phyloP scores from a whole-genome alignment of 768 basidiomycete species.

The Collybia nuda region DNA sequence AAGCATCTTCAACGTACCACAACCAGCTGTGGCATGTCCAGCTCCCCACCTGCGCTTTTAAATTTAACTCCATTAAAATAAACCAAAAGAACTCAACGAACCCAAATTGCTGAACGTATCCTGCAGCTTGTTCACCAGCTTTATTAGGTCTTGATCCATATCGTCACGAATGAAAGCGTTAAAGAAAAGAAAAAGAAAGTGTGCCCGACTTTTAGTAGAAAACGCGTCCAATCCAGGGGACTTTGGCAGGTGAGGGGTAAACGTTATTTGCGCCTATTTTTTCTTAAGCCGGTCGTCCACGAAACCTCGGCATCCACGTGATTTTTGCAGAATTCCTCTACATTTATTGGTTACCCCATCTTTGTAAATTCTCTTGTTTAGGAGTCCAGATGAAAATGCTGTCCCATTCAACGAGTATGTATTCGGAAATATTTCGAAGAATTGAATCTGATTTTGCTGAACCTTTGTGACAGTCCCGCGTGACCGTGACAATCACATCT shows the following conservation, averaged over 20 bases:
- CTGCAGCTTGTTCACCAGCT: slow-evolving; percentile 93
- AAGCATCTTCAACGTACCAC: slow-evolving; percentile 56
- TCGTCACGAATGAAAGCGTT: slow-evolving; percentile 2
- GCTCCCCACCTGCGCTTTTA: slow-evolving; percentile 66
- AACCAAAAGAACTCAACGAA: slow-evolving; percentile 35
- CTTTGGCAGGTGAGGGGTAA: background rate
- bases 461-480: too few species aligned
- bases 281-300: background rate
- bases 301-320: too few species aligned
- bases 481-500: too few species aligned
- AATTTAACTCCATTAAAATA: slow-evolving; percentile 5
- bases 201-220: background rate
- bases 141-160: slow-evolving; percentile 95
- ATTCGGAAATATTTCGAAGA: too few species aligned
- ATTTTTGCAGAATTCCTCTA: too few species aligned
- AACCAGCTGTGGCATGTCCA: slow-evolving; percentile 90
- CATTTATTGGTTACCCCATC: too few species aligned
- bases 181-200: background rate
- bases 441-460: too few species aligned
- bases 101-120: slow-evolving; percentile 89
- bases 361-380: too few species aligned
- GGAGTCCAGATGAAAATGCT: too few species aligned
- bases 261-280: background rate
- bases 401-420: too few species aligned
- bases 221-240: background rate